Evolutionary conservation across 176 grass and related monocot species (phyloP).

Genomic region (Paspalum notatum): DNA sequence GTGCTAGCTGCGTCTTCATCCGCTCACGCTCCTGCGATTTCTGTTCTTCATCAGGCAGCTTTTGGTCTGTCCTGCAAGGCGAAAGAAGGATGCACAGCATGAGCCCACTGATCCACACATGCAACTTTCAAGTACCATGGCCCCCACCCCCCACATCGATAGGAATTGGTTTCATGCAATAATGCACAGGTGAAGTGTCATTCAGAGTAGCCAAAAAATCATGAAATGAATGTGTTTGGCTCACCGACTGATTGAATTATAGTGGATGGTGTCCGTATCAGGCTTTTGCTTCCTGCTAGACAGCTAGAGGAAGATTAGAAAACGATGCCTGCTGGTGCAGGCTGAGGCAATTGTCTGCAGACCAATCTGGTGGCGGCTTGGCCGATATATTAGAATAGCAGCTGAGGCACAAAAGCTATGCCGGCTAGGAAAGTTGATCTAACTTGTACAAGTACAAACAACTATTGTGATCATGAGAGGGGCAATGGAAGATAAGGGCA

Average conservation of each 20-base stretch:
- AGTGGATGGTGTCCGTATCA: conserved; percentile 15
- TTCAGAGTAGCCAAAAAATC: background rate
- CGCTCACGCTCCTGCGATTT: background rate
- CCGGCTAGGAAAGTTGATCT: background rate
- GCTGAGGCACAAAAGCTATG: background rate
- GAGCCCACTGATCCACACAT: conserved; percentile 1
- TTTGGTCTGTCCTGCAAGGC: conserved; percentile 26
- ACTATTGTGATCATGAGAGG: background rate
- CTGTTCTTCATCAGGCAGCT: conserved; percentile 4
- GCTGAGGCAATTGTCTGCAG: background rate
- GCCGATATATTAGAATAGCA: background rate
- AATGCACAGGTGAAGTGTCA: background rate
- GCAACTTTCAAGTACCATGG: background rate
- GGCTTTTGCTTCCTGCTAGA: conserved; percentile 14
- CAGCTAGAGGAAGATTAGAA: conserved; percentile 1
- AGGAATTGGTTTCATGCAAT: background rate
- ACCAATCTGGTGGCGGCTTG: background rate
- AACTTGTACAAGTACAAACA: conserved; percentile 6
- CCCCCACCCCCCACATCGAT: background rate
- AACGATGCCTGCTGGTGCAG: conserved; percentile 9
- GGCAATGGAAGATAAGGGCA: background rate
- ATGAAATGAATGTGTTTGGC: background rate
- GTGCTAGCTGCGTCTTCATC: background rate
- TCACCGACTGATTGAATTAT: conserved; percentile 7
- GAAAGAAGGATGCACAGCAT: conserved; percentile 16